A percentile compares a stretch with the other conserved stretches of the same genome.
Conservation (phyloP, 257 asterid genomes). For the Ilex asprella region DNA sequence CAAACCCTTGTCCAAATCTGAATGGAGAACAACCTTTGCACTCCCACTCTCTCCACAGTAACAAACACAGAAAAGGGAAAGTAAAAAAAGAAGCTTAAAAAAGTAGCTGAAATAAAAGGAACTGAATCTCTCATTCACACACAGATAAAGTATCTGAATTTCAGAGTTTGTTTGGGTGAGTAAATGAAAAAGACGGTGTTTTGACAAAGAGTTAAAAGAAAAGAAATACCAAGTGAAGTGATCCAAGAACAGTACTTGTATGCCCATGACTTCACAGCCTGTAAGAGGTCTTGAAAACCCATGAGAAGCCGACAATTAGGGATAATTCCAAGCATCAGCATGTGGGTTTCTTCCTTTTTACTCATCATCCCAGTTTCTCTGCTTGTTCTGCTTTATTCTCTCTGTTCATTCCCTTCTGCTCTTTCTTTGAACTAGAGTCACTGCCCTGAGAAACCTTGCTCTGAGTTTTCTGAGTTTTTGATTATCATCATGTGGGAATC, state of each 20-base stretch:
- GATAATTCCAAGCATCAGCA: slow-evolving; percentile 71
- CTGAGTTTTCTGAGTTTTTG: slow-evolving; percentile 2
- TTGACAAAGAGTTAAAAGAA: too few relatives aligned
- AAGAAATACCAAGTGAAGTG: too few relatives aligned
- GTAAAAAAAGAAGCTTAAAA: too few relatives aligned
- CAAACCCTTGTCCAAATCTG: too few relatives aligned
- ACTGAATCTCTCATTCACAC: too few relatives aligned
- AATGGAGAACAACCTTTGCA: too few relatives aligned
- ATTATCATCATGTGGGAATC: slow-evolving; percentile 74
- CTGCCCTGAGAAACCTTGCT: slow-evolving; percentile 10
- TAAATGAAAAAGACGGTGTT: too few relatives aligned
- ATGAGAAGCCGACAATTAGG: slow-evolving; percentile 51
- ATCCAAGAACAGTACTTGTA: slow-evolving; percentile 32
- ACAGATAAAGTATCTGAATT: too few relatives aligned
- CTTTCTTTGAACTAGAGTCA: slow-evolving; percentile 11
- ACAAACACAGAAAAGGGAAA: too few relatives aligned
- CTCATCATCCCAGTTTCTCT: slow-evolving; percentile 19
- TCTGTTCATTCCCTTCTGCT: slow-evolving; percentile 8
- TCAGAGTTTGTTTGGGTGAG: too few relatives aligned
- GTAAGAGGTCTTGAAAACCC: slow-evolving; percentile 37
- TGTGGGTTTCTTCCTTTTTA: slow-evolving; percentile 46
- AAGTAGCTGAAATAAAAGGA: too few relatives aligned
- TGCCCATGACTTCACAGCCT: slow-evolving; percentile 86
- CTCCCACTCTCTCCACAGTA: too few relatives aligned
- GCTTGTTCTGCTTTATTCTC: slow-evolving; percentile 7